Base-by-base conservation (phyloP, 345 rosid genomes). In the Syzygium aqueum region DNA sequence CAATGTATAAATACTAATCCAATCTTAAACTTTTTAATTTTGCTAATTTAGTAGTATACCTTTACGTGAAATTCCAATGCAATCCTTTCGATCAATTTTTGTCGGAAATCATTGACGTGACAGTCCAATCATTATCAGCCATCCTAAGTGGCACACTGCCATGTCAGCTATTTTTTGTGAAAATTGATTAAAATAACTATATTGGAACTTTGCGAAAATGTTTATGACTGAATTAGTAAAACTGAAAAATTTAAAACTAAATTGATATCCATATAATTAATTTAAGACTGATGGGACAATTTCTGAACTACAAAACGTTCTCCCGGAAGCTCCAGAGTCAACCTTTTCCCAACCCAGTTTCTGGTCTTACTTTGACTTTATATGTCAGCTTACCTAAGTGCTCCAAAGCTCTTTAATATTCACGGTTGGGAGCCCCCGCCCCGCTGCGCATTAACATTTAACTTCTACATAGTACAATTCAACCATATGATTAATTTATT, bases 121-220 rank as follows among this genome's bases (percentile, higher is more conserved):
- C 40, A 0, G 0, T 65, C 16, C 9, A 65, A 11, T 30, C 23
- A 65, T 65, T 1, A 0, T 5, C 3, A 1, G 4, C 2, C 0
- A 0, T 67, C 22, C 2, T 17, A 67, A 8, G 21, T 8, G 11
- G 23, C 17, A 37, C 2, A 30, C 0, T 3, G 0, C 12, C 6
- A 67, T 67, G 40, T 67, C 0, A 10, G 9, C 2, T 2, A 67
- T 67, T 67, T 30, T 3, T 16, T 4, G 23, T 0, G 2, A 30
- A 7, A 37, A 30, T 67, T 8, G 8, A 67, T 67, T 8, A 0
- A 4, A 63, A 30, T 30, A 3, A 67, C 6, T 67, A 8, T 7
- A 67, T 16, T 67, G 1, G 7, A 67, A 8, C 17, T 67, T 67
- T 1, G 0, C 0, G 0, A 7, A 67, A 67, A 30, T 8, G 0